Conservation (phyloP, 75 land plant genomes). For the Sequoiadendron giganteum region DNA sequence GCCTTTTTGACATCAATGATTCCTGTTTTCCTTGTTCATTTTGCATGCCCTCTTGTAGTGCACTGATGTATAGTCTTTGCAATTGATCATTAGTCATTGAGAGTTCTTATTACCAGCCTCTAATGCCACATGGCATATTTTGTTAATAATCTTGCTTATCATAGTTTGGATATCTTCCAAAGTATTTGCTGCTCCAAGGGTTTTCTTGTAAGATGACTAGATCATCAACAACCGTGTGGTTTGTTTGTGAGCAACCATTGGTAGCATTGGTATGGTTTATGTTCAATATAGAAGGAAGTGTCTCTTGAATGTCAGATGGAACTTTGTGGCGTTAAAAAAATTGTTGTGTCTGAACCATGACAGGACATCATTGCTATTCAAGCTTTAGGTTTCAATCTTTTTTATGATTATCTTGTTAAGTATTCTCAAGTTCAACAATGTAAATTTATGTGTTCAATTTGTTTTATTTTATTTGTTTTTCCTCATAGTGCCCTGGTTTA, state of each 20-base stretch:
- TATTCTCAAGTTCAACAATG: too few relatives aligned
- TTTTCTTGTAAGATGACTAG: background rate
- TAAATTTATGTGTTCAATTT: too few relatives aligned
- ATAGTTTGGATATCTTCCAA: background rate
- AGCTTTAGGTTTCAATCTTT: too few relatives aligned
- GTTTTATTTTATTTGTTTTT: too few relatives aligned
- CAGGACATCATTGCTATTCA: too few relatives aligned
- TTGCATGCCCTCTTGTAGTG: background rate
- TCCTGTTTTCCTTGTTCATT: background rate
- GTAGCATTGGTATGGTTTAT: background rate
- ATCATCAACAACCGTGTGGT: background rate
- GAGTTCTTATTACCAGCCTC: background rate
- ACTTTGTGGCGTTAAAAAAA: background rate
- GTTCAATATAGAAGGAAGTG: background rate
- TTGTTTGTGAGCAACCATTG: background rate
- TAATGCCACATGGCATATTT: background rate
- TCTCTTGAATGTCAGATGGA: background rate
- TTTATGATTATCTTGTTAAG: too few relatives aligned
- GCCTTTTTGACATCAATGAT: background rate
- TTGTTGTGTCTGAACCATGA: background rate
- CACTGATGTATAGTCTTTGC: background rate
- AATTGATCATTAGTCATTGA: background rate
- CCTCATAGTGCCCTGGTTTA: too few relatives aligned
- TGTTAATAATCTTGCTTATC: background rate
- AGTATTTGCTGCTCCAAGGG: background rate